Percentiles rank a stretch among this genome's conserved stretches.
Conservation (phyloP, 129 eudicot species). For the Solidago caesia region DNA sequence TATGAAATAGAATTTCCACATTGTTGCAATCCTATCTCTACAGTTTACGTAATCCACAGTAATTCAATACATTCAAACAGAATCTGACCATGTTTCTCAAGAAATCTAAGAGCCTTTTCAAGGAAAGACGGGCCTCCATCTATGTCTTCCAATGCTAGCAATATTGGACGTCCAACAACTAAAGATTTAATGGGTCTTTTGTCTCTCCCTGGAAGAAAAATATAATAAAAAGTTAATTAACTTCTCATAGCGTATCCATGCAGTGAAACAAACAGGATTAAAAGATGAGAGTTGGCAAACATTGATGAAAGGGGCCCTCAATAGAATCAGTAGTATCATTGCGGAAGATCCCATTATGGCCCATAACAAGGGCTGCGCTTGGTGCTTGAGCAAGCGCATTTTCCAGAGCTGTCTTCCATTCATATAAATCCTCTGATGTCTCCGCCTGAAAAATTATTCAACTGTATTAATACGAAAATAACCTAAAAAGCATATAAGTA, state of each 20-base stretch:
- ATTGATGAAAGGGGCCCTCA: slow-evolving; percentile 88
- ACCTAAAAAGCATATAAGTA: background rate
- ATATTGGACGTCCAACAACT: slow-evolving; percentile 95
- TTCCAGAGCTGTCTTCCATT: slow-evolving; percentile 79
- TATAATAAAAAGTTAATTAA: slow-evolving; percentile 1
- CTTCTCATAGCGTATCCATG: background rate
- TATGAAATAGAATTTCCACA: background rate
- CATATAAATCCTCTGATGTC: slow-evolving; percentile 77
- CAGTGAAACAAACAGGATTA: slow-evolving; percentile 9
- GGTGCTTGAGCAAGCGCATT: slow-evolving; percentile 79
- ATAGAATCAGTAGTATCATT: slow-evolving; percentile 64
- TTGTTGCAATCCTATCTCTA: background rate
- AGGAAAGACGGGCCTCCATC: slow-evolving; percentile 97
- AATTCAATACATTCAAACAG: slow-evolving; percentile 2
- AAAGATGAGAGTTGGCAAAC: slow-evolving; percentile 38
- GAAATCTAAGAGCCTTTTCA: slow-evolving; percentile 92
- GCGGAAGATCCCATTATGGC: slow-evolving; percentile 85
- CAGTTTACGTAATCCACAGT: background rate
- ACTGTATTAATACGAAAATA: background rate
- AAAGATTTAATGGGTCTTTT: slow-evolving; percentile 77
- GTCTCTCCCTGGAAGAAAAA: slow-evolving; percentile 67
- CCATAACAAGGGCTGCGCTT: slow-evolving; percentile 96
- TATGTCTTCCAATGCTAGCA: slow-evolving; percentile 89
- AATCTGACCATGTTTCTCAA: slow-evolving; percentile 76
- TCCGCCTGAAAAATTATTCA: slow-evolving; percentile 60